Conservation (phyloP, 352 stramenopile genomes). For the Phytopythium chamaehyphon region DNA sequence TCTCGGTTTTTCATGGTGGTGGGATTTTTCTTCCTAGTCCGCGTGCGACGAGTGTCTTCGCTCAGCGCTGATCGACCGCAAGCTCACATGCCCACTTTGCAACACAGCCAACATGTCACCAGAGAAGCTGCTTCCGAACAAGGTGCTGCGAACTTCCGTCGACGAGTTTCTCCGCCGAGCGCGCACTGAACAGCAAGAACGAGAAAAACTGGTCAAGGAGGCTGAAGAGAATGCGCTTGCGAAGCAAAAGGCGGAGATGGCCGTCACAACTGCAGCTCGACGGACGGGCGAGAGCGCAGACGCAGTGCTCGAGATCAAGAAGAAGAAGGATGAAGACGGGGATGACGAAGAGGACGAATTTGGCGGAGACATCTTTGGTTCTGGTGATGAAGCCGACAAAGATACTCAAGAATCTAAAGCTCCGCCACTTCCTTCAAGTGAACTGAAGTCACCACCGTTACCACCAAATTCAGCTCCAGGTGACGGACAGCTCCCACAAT, state of each 20-base stretch:
- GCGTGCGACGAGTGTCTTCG: slow-evolving; percentile 83
- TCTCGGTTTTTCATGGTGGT: slow-evolving; percentile 3
- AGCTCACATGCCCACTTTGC: slow-evolving; percentile 79
- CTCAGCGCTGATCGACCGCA: slow-evolving; percentile 69
- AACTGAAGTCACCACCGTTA: slow-evolving; percentile 11
- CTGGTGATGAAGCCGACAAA: slow-evolving; percentile 43
- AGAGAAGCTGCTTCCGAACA: slow-evolving; percentile 82
- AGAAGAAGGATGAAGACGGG: slow-evolving; percentile 66
- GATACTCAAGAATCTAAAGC: slow-evolving; percentile 20
- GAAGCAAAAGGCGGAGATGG: slow-evolving; percentile 73
- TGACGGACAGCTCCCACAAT: background rate
- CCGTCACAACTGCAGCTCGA: slow-evolving; percentile 38
- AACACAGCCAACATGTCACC: slow-evolving; percentile 80
- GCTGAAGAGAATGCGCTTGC: slow-evolving; percentile 75
- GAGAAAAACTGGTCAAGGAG: slow-evolving; percentile 81
- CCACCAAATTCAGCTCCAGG: slow-evolving; percentile 37
- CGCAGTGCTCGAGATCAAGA: slow-evolving; percentile 84
- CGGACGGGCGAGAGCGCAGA: slow-evolving; percentile 69
- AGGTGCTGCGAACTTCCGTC: slow-evolving; percentile 76
- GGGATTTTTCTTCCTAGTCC: slow-evolving; percentile 33
- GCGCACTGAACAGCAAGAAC: slow-evolving; percentile 78
- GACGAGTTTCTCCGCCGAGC: slow-evolving; percentile 79
- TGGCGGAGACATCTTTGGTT: slow-evolving; percentile 80
- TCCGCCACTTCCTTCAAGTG: slow-evolving; percentile 14
- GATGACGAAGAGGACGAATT: slow-evolving; percentile 83